These are phyloP conservation scores for Kingdonia uniflora DNA, from an alignment of 164 flowering plant genomes.

Conservation along the genomic window DNA sequence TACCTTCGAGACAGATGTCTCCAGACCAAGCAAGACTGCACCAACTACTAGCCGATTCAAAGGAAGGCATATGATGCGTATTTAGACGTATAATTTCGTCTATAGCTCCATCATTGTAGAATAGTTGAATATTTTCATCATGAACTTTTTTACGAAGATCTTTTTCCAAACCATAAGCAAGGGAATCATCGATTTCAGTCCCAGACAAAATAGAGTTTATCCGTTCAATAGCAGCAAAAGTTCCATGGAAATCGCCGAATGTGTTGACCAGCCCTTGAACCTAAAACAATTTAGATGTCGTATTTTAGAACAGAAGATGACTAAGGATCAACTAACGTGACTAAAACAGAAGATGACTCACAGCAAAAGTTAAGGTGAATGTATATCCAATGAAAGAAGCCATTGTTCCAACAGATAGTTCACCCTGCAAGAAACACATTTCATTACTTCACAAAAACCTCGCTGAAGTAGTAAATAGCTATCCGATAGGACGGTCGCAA, in stretches of 20 bases:
- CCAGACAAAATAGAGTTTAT: conserved; percentile 73
- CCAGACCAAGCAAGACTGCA: conserved; percentile 61
- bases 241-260: conserved; percentile 89
- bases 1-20: conserved; percentile 90
- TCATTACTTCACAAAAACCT: no score
- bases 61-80: conserved; percentile 47
- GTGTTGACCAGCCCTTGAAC: conserved; percentile 97
- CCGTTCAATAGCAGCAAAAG: conserved; percentile 84
- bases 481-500: no score
- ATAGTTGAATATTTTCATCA: conserved; percentile 39
- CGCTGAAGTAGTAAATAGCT: no score
- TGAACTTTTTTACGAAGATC: conserved; percentile 39
- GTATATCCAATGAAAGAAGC: conserved; percentile 96
- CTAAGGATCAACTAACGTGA: not conserved
- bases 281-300: conserved; percentile 26
- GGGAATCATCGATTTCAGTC: conserved; percentile 75
- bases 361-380: conserved; percentile 93
- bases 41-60: conserved; percentile 48
- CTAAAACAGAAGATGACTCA: conserved; percentile 32
- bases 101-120: conserved; percentile 27
- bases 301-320: conserved; percentile 6
- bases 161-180: conserved; percentile 79
- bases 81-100: conserved; percentile 21
- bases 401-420: conserved; percentile 77
- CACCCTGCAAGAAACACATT: conserved; percentile 52